Percentiles rank a stretch among this genome's conserved stretches.
Conservation (phyloP, 2,329 filamentous ascomycete species). For the Microsporum audouinii region DNA sequence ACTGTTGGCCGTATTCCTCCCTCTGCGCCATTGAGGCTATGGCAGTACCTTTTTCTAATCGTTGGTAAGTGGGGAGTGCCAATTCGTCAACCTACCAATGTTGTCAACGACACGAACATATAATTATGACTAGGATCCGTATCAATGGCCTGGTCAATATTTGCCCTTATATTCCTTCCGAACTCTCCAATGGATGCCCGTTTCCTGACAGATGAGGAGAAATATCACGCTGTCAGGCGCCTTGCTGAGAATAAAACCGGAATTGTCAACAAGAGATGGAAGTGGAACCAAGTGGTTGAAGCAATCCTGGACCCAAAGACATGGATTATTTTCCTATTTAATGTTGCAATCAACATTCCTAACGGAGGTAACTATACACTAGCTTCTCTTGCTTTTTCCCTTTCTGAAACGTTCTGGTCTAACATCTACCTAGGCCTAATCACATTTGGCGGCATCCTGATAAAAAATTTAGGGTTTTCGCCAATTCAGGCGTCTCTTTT, state of each 20-base stretch:
- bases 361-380: constrained; percentile 25
- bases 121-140: constrained; percentile 15
- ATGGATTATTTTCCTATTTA: constrained; percentile 26
- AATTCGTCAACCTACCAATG: too few species aligned
- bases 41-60: constrained; percentile 48
- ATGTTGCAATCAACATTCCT: constrained; percentile 27
- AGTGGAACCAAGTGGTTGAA: constrained; percentile 22
- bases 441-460: constrained; percentile 37
- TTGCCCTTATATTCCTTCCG: constrained; percentile 46
- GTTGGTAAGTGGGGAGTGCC: constrained; percentile 26
- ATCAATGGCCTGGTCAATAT: constrained; percentile 42
- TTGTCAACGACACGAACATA: not conserved
- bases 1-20: constrained; percentile 44
- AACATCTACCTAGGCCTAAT: constrained; percentile 19
- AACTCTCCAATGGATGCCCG: constrained; percentile 42
- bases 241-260: constrained; percentile 31
- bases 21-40: constrained; percentile 34
- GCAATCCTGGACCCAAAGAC: constrained; percentile 29
- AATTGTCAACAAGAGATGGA: constrained; percentile 23
- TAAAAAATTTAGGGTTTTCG: constrained; percentile 56
- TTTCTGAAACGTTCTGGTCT: not conserved
- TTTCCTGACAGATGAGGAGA: constrained; percentile 49
- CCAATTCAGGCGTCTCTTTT: constrained; percentile 37
- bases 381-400: not conserved
- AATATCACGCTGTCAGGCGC: constrained; percentile 36